Evolutionary conservation across 2,329 filamentous ascomycete species (phyloP), one percentile per base, ranked within the genome.

Genomic region (Nothopassalora personata): DNA sequence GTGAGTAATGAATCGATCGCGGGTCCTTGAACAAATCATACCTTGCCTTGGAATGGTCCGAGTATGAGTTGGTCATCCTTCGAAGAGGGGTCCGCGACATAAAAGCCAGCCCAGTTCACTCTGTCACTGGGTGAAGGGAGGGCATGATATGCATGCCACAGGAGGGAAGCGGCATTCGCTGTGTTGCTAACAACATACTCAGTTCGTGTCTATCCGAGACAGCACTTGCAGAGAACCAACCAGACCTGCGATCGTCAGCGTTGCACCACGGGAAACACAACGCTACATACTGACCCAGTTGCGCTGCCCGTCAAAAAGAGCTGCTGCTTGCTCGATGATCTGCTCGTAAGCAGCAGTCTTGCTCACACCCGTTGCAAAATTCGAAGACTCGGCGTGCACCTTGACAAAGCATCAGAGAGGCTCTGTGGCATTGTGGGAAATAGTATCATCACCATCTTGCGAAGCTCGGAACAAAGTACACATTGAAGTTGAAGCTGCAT

Each of bases 71-170:
- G 83, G 3, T 70, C 61, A 1, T 72, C 60, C 11, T 69, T 64
- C 8, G 61, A 58, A 5, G 61, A 58, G 4, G 79, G 76, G 70
- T 90, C 84, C 47, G 86, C 74, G 13, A 86, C 84, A 76, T 91
- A 91, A 77, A 91, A 93, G 27, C 89, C 88, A 49, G 88, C 85
- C 90, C 90, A 94, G 74, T 94, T 93, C 23, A 90, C 87, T 15
- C 83, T 75, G 43, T 76, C 82, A 54, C 83, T 86, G 1, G 89
- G 88, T 0, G 78, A 73, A 1, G 85, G 82, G 13, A 93, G 79
- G 8, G 88, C 89, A 71, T 89, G 87, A 70, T 87, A 89, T 3
- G 86, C 88, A 70, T 94, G 88, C 87, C 89, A 93, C 63, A 93
- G 79, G 30, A 93, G 80, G 3, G 89, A 86, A 7, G 90, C 85